Evolutionary conservation across 106 monocot genomes (phyloP), one percentile per base, ranked within the genome.

Genomic region (Acorus gramineus): DNA sequence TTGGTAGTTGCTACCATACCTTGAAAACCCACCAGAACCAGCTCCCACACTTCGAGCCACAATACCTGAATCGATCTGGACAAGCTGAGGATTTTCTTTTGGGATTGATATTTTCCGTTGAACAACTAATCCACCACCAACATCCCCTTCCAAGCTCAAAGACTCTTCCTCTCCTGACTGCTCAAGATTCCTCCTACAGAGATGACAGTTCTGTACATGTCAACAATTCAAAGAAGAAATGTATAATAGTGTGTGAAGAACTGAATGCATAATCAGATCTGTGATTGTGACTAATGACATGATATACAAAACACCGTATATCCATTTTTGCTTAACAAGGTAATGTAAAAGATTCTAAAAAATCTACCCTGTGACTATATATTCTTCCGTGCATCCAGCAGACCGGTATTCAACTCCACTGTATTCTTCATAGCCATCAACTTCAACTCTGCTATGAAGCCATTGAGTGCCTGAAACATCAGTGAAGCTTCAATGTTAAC

Each of bases 21-120:
- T 98, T 66, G 98, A 92, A 64, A 83, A 98, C 67, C 91, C 98
- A 77, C 98, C 98, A 64, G 98, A 98, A 66, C 98, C 98, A 60
- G 87, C 98, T 47, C 98, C 92, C 11, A 98, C 91, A 69, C 46
- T 85, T 44, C 57, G 72, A 49, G 91, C 91, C 13, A 81, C 44
- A 63, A 98, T 98, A 70, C 74, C 70, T 47, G 91, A 87, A 69
- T 83, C 73, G 52, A 98, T 81, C 11, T 62, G 70, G 42, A 98
- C 44, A 59, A 78, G 46, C 58, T 85, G 72, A 3, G 81, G 80
- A 44, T 80, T 70, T 64, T 75, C 82, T 72, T 75, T 83, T 11
- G 66, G 76, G 78, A 91, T 85, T 9, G 76, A 85, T 79, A 98
- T 81, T 10, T 79, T 76, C 50, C 91, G 85, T 11, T 81, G 76